Evolutionary conservation across 1,284 basidiomycete species (phyloP).

Genomic region (Ceratobasidium sp.): DNA sequence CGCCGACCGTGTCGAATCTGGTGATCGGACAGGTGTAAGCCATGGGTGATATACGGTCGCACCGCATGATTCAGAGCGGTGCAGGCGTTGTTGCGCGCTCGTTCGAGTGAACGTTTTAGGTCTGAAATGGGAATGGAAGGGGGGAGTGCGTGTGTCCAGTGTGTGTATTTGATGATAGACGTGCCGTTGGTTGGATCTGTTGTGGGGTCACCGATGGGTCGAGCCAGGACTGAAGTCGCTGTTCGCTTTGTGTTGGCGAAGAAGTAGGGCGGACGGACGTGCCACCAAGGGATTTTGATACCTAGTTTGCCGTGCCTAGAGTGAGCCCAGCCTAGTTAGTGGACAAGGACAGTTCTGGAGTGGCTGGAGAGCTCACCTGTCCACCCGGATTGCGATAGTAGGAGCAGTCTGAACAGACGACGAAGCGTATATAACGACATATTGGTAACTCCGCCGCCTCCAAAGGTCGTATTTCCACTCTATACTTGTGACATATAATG

Average conservation of each 20-base stretch:
- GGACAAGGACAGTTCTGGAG: not conserved
- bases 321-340: not conserved
- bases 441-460: not conserved
- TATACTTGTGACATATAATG: slow-evolving; percentile 21
- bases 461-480: slow-evolving; percentile 17
- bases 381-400: slow-evolving; percentile 19
- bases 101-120: slow-evolving; percentile 25
- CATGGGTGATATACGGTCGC: slow-evolving; percentile 14
- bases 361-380: slow-evolving; percentile 9
- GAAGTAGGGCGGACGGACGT: slow-evolving; percentile 10
- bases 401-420: slow-evolving; percentile 9
- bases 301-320: slow-evolving; percentile 29
- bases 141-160: slow-evolving; percentile 38
- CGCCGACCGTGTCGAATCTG: slow-evolving; percentile 10
- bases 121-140: not conserved
- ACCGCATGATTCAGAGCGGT: slow-evolving; percentile 21
- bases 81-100: slow-evolving; percentile 23
- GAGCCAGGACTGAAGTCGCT: slow-evolving; percentile 17
- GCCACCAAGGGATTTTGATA: slow-evolving; percentile 32
- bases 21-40: not conserved
- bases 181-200: slow-evolving; percentile 12
- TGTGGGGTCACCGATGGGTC: slow-evolving; percentile 6
- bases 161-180: slow-evolving; percentile 9
- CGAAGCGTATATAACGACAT: slow-evolving; percentile 21
- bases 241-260: slow-evolving; percentile 18